Conservation (phyloP, 768 basidiomycete species). For the Antrodiella citrinella region DNA sequence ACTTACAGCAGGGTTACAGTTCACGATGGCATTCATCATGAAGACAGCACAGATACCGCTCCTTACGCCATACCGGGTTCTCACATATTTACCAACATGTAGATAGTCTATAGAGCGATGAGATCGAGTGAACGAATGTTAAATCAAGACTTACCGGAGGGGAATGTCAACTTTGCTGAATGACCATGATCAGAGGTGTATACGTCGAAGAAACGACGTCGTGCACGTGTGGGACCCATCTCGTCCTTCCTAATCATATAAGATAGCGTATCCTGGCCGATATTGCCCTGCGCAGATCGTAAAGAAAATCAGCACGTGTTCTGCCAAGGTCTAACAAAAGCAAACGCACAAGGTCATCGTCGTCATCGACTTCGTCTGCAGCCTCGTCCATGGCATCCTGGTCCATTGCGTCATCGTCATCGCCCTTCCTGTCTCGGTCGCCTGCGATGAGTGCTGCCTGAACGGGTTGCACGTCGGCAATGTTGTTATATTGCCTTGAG, state of each 20-base stretch:
- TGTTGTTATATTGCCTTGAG: too few relatives aligned
- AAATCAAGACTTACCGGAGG: constrained; percentile 37
- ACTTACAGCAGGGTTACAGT: constrained; percentile 41
- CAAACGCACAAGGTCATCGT: constrained; percentile 11
- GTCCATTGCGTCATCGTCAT: not conserved
- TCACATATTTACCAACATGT: constrained; percentile 55
- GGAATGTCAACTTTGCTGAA: constrained; percentile 48
- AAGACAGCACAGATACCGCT: constrained; percentile 58
- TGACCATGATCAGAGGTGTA: constrained; percentile 30
- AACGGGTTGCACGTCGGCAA: too few relatives aligned
- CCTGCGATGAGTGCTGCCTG: too few relatives aligned
- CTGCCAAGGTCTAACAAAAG: not conserved
- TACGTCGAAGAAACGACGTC: constrained; percentile 46
- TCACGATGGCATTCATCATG: constrained; percentile 67
- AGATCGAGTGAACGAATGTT: constrained; percentile 5
- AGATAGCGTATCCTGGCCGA: constrained; percentile 65
- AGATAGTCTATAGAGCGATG: constrained; percentile 36
- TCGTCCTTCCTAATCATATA: constrained; percentile 74
- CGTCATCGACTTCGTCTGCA: not conserved
- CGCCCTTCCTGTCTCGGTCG: not conserved
- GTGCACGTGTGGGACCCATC: constrained; percentile 45
- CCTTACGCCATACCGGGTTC: constrained; percentile 43
- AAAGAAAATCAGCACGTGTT: constrained; percentile 1
- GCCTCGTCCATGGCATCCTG: constrained; percentile 1
- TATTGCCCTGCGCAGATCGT: constrained; percentile 41